Evolutionary conservation across 1,139 yeast species (phyloP).

Genomic region (Candida tropicalis): DNA sequence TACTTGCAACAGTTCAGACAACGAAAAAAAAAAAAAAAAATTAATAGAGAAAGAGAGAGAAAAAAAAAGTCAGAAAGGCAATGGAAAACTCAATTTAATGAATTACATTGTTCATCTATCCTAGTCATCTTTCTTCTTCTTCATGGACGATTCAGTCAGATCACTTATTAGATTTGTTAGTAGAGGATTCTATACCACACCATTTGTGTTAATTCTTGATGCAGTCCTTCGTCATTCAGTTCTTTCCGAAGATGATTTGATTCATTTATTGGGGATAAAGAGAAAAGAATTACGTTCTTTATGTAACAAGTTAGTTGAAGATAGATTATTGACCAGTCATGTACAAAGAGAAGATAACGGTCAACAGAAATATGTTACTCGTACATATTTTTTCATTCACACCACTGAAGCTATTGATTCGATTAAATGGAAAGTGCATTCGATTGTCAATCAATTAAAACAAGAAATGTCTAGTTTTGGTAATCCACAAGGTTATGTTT

Average conservation of each 20-base stretch:
- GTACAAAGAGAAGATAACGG: conserved; percentile 83
- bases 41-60: not conserved
- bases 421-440: conserved; percentile 94
- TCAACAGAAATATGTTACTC: conserved; percentile 65
- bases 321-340: conserved; percentile 67
- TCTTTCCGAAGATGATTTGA: conserved; percentile 90
- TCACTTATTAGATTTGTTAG: conserved; percentile 61
- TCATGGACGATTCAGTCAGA: conserved; percentile 47
- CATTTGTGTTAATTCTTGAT: conserved; percentile 83
- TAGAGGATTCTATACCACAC: conserved; percentile 84
- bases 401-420: conserved; percentile 94
- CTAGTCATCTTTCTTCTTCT: conserved; percentile 3
- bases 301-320: conserved; percentile 82
- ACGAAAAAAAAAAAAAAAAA: too few relatives aligned
- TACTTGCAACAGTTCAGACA: too few relatives aligned
- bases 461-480: conserved; percentile 81
- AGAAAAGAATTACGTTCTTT: conserved; percentile 84
- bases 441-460: conserved; percentile 75
- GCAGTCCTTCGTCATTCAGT: conserved; percentile 91
- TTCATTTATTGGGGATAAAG: conserved; percentile 77
- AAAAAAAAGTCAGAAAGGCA: not conserved
- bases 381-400: conserved; percentile 86
- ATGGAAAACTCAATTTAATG: not conserved
- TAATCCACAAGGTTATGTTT: conserved; percentile 91
- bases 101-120: not conserved